Evolutionary conservation across 75 land plant genomes (phyloP), one percentile per base, ranked within the genome.

Genomic region (Pseudotsuga menziesii): DNA sequence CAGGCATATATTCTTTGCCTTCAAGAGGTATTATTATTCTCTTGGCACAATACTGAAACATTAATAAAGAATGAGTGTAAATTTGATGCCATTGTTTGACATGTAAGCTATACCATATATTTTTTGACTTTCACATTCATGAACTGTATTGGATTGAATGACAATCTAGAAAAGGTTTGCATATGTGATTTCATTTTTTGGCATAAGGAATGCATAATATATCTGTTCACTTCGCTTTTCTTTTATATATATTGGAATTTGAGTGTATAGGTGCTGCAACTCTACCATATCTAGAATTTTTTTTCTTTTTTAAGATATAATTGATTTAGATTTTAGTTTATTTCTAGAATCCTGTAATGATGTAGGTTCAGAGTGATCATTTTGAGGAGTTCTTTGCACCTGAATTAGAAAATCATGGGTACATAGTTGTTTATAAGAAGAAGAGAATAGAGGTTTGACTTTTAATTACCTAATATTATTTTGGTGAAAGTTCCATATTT

Each of bases 361-460:
- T 25, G 54, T 83, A 95, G 98, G 93, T 95, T 67, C 96, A 93
- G 84, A 89, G 84, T 75, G 92, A 95, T 72, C 94, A 95, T 63
- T 95, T 88, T 81, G 96, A 93, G 58, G 96, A 95, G 56, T 95
- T 93, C 80, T 95, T 93, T 80, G 84, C 89, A 11, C 98, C 96
- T n/a, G 96, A 95, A 73, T 83, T 95, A 59, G 98, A 95, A 76
- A 95, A 91, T 75, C 98, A 95, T 89, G 98, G 98, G 13, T 95
- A 95, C 81, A 83, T 86, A n/a, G 96, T 86, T 57, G 83, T 95
- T 12, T 95, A 88, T 76, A 95, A 93, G 90, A 93, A 86, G 52
- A 93, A 88, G 76, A 93, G 96, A 60, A 70, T 87, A 64, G 96
- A 95, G 96, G 98, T 95, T 56, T 5, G 63, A 48, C 26, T 20